A percentile compares a stretch with the other conserved stretches of the same genome.
Evolutionary conservation across 2,329 filamentous ascomycete genomes (phyloP).

Genomic region (Fusarium piperis): DNA sequence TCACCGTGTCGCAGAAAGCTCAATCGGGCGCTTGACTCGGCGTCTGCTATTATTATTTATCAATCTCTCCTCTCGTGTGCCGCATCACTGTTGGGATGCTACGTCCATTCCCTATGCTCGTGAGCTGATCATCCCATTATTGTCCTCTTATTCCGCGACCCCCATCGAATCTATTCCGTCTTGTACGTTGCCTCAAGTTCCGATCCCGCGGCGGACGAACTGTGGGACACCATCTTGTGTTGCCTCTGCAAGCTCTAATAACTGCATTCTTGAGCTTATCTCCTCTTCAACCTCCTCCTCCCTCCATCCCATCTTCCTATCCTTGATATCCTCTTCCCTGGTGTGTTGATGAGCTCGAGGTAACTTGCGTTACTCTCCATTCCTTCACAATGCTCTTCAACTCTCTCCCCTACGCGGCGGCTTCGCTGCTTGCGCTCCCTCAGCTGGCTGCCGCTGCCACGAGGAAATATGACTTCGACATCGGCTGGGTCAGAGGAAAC

Average conservation of each 20-base stretch:
- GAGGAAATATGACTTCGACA: slow-evolving; percentile 71
- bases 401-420: slow-evolving; percentile 20
- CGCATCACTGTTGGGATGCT: neutral
- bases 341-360: slow-evolving; percentile 10
- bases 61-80: slow-evolving; percentile 4
- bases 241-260: slow-evolving; percentile 10
- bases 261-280: neutral
- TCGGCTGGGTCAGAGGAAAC: slow-evolving; percentile 76
- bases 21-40: slow-evolving; percentile 7
- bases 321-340: neutral
- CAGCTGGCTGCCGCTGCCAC: slow-evolving; percentile 50
- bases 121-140: slow-evolving; percentile 18
- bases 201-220: neutral
- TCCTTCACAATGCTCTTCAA: slow-evolving; percentile 30
- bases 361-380: neutral
- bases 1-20: neutral
- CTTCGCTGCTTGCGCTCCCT: slow-evolving; percentile 29
- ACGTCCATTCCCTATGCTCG: neutral
- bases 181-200: slow-evolving; percentile 2
- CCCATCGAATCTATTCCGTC: slow-evolving; percentile 6
- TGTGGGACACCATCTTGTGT: neutral
- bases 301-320: neutral
- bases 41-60: slow-evolving; percentile 8
- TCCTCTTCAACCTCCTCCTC: neutral
- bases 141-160: slow-evolving; percentile 20